A percentile compares a stretch with the other conserved stretches of the same genome.
phyloP scores from a whole-genome alignment of 2,329 filamentous ascomycete genomes.

The Aspergillus vadensis region DNA sequence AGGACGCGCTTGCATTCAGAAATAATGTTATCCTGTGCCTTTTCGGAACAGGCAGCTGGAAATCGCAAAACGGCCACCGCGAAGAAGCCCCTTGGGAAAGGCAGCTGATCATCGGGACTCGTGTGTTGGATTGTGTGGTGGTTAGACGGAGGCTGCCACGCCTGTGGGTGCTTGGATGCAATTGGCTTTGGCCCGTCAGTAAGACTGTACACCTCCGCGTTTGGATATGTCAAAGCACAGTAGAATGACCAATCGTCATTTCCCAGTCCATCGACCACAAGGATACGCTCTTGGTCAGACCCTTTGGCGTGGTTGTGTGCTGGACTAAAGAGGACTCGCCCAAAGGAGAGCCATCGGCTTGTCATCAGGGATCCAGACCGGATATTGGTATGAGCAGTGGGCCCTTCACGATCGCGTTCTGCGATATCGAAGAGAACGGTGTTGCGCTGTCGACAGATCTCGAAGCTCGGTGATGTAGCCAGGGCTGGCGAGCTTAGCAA shows the following conservation, averaged over 20 bases:
- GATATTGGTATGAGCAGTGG: constrained; percentile 48
- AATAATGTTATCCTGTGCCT: constrained; percentile 47
- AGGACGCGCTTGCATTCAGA: constrained; percentile 53
- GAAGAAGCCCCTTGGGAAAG: constrained; percentile 52
- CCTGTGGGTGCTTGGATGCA: constrained; percentile 40
- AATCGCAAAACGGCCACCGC: constrained; percentile 50
- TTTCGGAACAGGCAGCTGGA: constrained; percentile 48
- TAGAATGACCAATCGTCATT: constrained; percentile 57
- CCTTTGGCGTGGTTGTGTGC: constrained; percentile 49
- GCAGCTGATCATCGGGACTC: constrained; percentile 44
- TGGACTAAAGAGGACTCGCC: constrained; percentile 53
- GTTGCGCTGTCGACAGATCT: constrained; percentile 36
- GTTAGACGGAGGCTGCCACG: constrained; percentile 47
- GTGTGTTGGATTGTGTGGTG: constrained; percentile 47
- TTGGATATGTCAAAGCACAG: constrained; percentile 52
- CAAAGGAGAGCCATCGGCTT: constrained; percentile 54
- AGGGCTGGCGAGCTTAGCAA: constrained; percentile 30
- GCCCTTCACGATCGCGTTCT: constrained; percentile 44
- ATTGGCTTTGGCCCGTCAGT: constrained; percentile 38
- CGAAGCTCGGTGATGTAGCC: constrained; percentile 26
- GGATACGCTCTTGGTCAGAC: constrained; percentile 45
- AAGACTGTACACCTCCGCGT: constrained; percentile 49
- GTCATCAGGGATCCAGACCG: constrained; percentile 55
- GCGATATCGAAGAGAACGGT: constrained; percentile 42
- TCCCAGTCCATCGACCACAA: constrained; percentile 54